Percentiles rank a stretch among this genome's conserved stretches.
phyloP scores from a whole-genome alignment of 768 basidiomycete genomes.

The Dentipellis sp. region DNA sequence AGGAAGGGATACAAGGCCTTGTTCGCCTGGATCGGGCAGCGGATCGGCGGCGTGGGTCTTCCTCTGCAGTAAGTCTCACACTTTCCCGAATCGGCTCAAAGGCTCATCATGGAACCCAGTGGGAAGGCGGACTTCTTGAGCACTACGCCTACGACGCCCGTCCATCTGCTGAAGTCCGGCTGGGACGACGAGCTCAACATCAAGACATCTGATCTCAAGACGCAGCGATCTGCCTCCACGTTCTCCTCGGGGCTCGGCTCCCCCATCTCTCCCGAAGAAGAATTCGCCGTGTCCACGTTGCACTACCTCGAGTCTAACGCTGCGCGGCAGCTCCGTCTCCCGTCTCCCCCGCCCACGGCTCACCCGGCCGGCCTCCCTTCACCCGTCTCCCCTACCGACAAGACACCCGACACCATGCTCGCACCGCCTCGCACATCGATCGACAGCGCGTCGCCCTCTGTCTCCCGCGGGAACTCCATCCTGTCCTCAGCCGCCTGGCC shows the following conservation, averaged over 20 bases:
- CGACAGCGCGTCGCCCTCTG: conserved; percentile 1
- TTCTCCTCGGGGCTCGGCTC: conserved; percentile 1
- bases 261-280: conserved; percentile 2
- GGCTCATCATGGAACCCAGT: not conserved
- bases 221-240: conserved; percentile 2
- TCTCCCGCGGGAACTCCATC: conserved; percentile 1
- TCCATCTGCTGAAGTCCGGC: conserved; percentile 12
- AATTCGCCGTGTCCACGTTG: conserved; percentile 7
- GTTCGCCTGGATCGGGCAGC: conserved; percentile 2
- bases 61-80: conserved; percentile 10
- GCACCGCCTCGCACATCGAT: not conserved
- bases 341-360: conserved; percentile 5
- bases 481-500: conserved; percentile 9
- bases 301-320: conserved; percentile 7
- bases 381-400: not conserved
- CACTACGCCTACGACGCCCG: conserved; percentile 1
- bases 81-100: conserved; percentile 1
- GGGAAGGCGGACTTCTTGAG: not conserved
- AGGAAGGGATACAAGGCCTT: conserved; percentile 4
- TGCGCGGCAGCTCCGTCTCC: conserved; percentile 5
- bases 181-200: conserved; percentile 12
- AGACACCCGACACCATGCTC: not conserved
- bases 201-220: conserved; percentile 1
- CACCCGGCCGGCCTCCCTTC: not conserved
- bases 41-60: not conserved